Percentiles rank a stretch among this genome's conserved stretches.
phyloP scores from a whole-genome alignment of 495 filamentous ascomycete genomes.

The Coniosporium apollinis region DNA sequence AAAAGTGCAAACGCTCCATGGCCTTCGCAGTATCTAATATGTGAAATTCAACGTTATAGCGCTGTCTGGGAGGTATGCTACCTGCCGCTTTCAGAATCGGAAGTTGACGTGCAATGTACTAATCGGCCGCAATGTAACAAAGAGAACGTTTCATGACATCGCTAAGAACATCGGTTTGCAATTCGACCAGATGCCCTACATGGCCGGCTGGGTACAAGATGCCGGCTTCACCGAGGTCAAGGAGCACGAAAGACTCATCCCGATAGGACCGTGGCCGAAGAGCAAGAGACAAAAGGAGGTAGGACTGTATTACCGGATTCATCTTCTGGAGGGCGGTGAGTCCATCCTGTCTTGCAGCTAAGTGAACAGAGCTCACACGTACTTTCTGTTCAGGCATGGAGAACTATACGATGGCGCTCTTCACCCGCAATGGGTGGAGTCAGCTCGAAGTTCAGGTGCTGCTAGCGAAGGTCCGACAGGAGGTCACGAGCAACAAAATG shows the following conservation, averaged over 20 bases:
- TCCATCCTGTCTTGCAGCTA: constrained; percentile 1
- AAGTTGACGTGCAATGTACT: too few relatives aligned
- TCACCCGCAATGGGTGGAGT: constrained; percentile 1
- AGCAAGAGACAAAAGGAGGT: constrained; percentile 4
- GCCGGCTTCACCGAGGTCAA: constrained; percentile 3
- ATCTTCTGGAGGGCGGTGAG: constrained; percentile 4
- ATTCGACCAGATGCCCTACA: not conserved
- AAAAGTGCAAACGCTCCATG: too few relatives aligned
- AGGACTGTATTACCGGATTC: constrained; percentile 1
- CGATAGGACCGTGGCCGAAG: constrained; percentile 6
- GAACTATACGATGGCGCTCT: not conserved
- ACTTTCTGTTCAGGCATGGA: not conserved
- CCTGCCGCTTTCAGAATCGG: too few relatives aligned
- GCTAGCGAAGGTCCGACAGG: constrained; percentile 4
- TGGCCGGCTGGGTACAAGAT: not conserved
- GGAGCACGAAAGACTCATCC: constrained; percentile 3
- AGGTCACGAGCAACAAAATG: constrained; percentile 3
- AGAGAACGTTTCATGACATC: not conserved
- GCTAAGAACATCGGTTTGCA: constrained; percentile 1
- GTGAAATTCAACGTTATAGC: too few relatives aligned
- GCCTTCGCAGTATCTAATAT: too few relatives aligned
- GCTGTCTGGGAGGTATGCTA: too few relatives aligned
- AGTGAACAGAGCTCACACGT: too few relatives aligned
- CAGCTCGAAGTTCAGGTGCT: constrained; percentile 1
- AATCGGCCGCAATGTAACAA: too few relatives aligned